Evolutionary conservation across 495 filamentous ascomycete genomes (phyloP).

Genomic region (Aspergillus panamensis): DNA sequence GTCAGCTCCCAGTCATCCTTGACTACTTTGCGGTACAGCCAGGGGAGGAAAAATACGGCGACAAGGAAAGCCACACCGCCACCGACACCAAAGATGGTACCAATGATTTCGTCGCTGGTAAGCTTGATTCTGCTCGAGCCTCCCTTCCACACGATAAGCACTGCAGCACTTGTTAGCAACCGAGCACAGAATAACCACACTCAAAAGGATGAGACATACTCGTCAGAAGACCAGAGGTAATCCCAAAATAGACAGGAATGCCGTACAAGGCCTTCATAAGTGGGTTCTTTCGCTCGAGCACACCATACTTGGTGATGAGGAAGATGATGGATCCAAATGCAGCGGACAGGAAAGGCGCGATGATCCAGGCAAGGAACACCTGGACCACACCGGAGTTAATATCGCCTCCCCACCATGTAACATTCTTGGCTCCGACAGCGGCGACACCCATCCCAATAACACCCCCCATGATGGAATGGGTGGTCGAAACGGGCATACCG

Average conservation of each 20-base stretch:
- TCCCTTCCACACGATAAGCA: slow-evolving; percentile 25
- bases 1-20: slow-evolving; percentile 19
- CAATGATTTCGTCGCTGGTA: slow-evolving; percentile 8
- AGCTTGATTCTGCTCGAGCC: slow-evolving; percentile 19
- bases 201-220: slow-evolving; percentile 7
- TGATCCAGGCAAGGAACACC: slow-evolving; percentile 24
- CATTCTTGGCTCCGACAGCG: slow-evolving; percentile 12
- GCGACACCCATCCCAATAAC: slow-evolving; percentile 22
- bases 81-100: slow-evolving; percentile 14
- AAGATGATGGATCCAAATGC: slow-evolving; percentile 19
- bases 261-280: slow-evolving; percentile 13
- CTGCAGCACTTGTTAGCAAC: not conserved
- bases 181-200: not conserved
- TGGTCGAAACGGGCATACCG: slow-evolving; percentile 24
- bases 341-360: slow-evolving; percentile 17
- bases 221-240: slow-evolving; percentile 17
- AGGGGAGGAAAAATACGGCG: slow-evolving; percentile 16
- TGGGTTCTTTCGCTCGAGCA: slow-evolving; percentile 12
- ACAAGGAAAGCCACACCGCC: slow-evolving; percentile 11
- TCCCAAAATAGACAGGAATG: slow-evolving; percentile 21
- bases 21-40: slow-evolving; percentile 18
- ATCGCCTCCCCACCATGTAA: slow-evolving; percentile 22
- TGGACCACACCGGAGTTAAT: slow-evolving; percentile 24
- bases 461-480: slow-evolving; percentile 23
- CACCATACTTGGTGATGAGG: slow-evolving; percentile 20